Percentiles rank a stretch among this genome's conserved stretches.
phyloP scores from a whole-genome alignment of 306 rosid genomes.

The Abrus precatorius region DNA sequence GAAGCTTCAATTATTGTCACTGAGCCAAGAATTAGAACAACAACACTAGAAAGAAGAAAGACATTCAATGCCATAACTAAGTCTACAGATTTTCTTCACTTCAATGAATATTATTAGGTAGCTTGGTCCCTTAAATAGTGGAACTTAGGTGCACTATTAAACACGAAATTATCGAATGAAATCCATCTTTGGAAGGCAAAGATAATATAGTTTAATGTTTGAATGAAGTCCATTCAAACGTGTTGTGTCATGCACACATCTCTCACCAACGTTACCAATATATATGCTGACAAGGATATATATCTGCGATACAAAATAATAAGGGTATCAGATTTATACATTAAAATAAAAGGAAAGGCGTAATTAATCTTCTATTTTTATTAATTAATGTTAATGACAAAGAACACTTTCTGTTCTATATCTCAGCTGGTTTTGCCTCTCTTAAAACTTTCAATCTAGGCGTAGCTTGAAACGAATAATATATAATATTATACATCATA shows the following conservation, averaged over 20 bases:
- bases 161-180: not conserved
- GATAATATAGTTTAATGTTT: not conserved
- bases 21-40: constrained; percentile 16
- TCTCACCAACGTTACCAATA: not conserved
- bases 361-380: too few relatives aligned
- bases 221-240: not conserved
- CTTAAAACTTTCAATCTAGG: too few relatives aligned
- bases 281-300: not conserved
- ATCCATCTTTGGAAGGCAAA: constrained; percentile 4
- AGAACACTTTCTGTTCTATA: too few relatives aligned
- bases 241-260: not conserved
- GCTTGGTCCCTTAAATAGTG: not conserved
- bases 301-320: too few relatives aligned
- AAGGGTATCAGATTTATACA: too few relatives aligned
- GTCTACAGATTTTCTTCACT: not conserved
- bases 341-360: too few relatives aligned
- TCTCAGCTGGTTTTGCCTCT: too few relatives aligned
- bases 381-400: too few relatives aligned
- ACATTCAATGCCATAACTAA: constrained; percentile 33
- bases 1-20: constrained; percentile 4
- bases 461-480: too few relatives aligned
- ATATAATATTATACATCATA: too few relatives aligned
- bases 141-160: not conserved
- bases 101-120: not conserved
- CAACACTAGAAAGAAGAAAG: not conserved